Conservation (phyloP, 352 stramenopile genomes). For the Plasmopara halstedii region DNA sequence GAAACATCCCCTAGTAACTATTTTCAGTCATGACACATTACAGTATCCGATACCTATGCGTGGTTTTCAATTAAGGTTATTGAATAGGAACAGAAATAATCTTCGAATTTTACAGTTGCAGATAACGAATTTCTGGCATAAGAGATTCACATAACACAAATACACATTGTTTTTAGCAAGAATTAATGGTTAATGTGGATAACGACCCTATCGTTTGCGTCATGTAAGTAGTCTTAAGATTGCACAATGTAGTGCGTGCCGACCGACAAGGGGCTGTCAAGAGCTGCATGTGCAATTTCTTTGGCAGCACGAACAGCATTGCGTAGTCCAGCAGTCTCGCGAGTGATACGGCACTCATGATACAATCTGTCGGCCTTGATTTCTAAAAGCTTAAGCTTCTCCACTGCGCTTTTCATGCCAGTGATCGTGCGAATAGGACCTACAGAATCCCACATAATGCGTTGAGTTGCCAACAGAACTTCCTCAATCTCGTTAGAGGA, state of each 20-base stretch:
- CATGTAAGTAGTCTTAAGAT: too few relatives aligned
- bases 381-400: conserved; percentile 74
- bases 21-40: too few relatives aligned
- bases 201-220: too few relatives aligned
- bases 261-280: conserved; percentile 70
- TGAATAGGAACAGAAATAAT: too few relatives aligned
- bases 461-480: conserved; percentile 53
- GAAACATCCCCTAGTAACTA: too few relatives aligned
- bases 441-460: conserved; percentile 93
- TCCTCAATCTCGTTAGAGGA: conserved; percentile 48
- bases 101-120: too few relatives aligned
- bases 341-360: conserved; percentile 45
- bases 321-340: conserved; percentile 75
- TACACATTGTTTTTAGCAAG: too few relatives aligned
- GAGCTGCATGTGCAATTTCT: conserved; percentile 80
- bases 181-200: too few relatives aligned
- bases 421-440: conserved; percentile 79
- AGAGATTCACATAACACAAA: too few relatives aligned
- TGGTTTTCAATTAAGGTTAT: too few relatives aligned
- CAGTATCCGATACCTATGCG: too few relatives aligned
- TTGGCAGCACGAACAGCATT: conserved; percentile 85
- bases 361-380: conserved; percentile 76
- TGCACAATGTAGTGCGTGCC: conserved; percentile 88
- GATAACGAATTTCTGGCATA: too few relatives aligned
- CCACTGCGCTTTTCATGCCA: conserved; percentile 70